Conservation (phyloP, 1,284 basidiomycete species). For the Trichosporon inkin region DNA sequence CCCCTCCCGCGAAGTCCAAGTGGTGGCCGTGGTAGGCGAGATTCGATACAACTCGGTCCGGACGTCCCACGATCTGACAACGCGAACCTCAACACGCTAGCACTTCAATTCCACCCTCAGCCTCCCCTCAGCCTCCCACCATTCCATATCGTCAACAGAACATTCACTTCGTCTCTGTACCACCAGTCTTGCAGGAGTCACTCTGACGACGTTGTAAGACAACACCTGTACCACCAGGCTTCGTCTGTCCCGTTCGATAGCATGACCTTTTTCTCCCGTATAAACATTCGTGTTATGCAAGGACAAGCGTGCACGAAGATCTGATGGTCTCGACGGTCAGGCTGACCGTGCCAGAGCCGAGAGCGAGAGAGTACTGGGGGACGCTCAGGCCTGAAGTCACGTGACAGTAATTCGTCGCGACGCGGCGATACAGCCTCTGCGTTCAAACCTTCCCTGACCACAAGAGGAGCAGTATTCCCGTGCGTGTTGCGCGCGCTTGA, state of each 20-base stretch:
- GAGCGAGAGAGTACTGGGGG: too few relatives aligned
- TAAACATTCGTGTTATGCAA: too few relatives aligned
- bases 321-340: too few relatives aligned
- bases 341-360: too few relatives aligned
- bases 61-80: neutral
- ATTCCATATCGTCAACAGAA: constrained; percentile 10
- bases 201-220: neutral
- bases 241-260: constrained; percentile 5
- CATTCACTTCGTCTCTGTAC: constrained; percentile 15
- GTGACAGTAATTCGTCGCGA: too few relatives aligned
- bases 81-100: neutral
- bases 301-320: too few relatives aligned
- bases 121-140: neutral
- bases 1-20: constrained; percentile 44
- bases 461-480: neutral
- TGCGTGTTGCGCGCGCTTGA: too few relatives aligned
- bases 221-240: constrained; percentile 5
- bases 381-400: too few relatives aligned
- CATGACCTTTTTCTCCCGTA: neutral
- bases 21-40: constrained; percentile 32
- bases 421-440: too few relatives aligned
- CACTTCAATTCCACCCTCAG: neutral
- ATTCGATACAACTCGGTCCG: too few relatives aligned
- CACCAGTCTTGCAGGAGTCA: neutral
- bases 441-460: neutral